Conservation (phyloP, 2,329 filamentous ascomycete genomes). For the Furcasterigmium sp. region DNA sequence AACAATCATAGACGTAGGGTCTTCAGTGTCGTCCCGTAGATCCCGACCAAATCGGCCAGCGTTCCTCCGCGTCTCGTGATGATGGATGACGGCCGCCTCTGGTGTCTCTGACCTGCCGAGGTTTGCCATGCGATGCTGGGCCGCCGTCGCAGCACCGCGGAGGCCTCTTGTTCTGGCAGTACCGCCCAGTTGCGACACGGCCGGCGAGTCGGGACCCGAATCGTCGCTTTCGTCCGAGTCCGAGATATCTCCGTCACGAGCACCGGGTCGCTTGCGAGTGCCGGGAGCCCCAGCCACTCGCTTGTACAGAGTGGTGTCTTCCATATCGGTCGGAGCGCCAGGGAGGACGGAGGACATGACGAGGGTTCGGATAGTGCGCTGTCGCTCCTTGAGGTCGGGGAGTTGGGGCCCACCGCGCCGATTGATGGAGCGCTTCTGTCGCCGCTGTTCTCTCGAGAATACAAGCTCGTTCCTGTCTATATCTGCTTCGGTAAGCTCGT, state of each 20-base stretch:
- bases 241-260: conserved; percentile 66
- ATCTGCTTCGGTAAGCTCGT: conserved; percentile 87
- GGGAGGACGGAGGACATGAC: conserved; percentile 91
- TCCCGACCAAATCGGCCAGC: conserved; percentile 57
- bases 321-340: conserved; percentile 72
- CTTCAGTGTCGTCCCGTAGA: conserved; percentile 76
- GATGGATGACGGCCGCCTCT: conserved; percentile 56
- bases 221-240: conserved; percentile 92
- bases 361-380: conserved; percentile 86
- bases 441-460: conserved; percentile 86
- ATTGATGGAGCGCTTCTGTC: conserved; percentile 94
- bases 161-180: conserved; percentile 84
- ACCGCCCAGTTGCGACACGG: conserved; percentile 65
- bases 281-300: conserved; percentile 55
- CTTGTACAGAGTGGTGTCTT: conserved; percentile 86
- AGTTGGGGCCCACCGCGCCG: conserved; percentile 85
- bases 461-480: conserved; percentile 87
- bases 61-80: conserved; percentile 63
- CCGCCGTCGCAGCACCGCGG: conserved; percentile 80
- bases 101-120: conserved; percentile 83
- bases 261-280: conserved; percentile 50
- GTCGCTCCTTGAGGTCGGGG: conserved; percentile 93
- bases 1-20: conserved; percentile 64
- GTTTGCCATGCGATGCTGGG: conserved; percentile 82
- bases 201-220: conserved; percentile 80